Percentiles rank a stretch among this genome's conserved stretches.
Evolutionary conservation across 768 basidiomycete species (phyloP).

Genomic region (Collybia mongolica): DNA sequence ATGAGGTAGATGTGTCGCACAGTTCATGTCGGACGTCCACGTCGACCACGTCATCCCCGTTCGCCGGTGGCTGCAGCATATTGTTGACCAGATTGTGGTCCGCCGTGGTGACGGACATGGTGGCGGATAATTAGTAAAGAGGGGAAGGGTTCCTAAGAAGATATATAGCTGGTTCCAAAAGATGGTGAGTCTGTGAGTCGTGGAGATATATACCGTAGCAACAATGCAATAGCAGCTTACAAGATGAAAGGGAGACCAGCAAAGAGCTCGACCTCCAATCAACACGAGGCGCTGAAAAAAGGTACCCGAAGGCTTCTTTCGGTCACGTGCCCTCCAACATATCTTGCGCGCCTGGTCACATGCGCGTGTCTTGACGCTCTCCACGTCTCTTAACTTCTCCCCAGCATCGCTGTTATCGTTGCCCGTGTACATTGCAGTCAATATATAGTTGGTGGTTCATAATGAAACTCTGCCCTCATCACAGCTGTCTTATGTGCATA

Average conservation of each 20-base stretch:
- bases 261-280: constrained; percentile 1
- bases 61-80: constrained; percentile 9
- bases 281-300: constrained; percentile 13
- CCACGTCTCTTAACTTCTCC: not conserved
- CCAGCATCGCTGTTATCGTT: too few species aligned
- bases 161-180: constrained; percentile 8
- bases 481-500: not conserved
- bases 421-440: too few species aligned
- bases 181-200: not conserved
- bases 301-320: constrained; percentile 5
- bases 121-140: constrained; percentile 15
- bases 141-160: constrained; percentile 5
- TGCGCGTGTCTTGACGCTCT: constrained; percentile 11
- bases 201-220: constrained; percentile 12
- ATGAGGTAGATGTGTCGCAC: constrained; percentile 6
- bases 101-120: constrained; percentile 16
- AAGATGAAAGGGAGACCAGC: constrained; percentile 2
- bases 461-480: not conserved
- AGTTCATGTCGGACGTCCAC: constrained; percentile 1
- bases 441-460: too few species aligned
- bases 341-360: constrained; percentile 15
- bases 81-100: constrained; percentile 1
- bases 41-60: constrained; percentile 3
- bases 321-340: constrained; percentile 9
- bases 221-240: not conserved